Percentiles rank a stretch among this genome's conserved stretches.
Evolutionary conservation across 768 basidiomycete genomes (phyloP).

Genomic region (Leucosporidium yakuticum): DNA sequence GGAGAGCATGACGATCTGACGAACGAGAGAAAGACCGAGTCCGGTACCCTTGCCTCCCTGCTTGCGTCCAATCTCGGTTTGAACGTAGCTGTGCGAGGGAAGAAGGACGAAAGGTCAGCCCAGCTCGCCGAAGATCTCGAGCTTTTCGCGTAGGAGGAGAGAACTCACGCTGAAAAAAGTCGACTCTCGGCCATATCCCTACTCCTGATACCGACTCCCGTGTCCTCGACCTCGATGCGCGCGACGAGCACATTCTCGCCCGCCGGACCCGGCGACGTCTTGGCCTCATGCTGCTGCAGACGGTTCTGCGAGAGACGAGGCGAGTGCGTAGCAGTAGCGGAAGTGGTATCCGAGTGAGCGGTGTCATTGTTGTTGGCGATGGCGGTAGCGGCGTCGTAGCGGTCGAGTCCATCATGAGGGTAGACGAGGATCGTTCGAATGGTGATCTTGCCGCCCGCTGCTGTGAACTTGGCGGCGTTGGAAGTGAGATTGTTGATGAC

Average conservation of each 20-base stretch:
- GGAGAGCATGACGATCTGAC: slow-evolving; percentile 47
- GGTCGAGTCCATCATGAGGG: slow-evolving; percentile 22
- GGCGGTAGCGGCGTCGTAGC: background rate
- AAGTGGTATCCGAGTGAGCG: background rate
- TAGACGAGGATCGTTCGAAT: slow-evolving; percentile 39
- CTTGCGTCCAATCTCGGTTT: slow-evolving; percentile 48
- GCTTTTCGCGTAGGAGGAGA: too few species aligned
- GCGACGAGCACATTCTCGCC: slow-evolving; percentile 42
- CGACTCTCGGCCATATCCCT: slow-evolving; percentile 44
- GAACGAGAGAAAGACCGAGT: slow-evolving; percentile 47
- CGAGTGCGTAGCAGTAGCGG: background rate
- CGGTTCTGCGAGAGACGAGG: slow-evolving; percentile 16
- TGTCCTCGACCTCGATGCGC: slow-evolving; percentile 48
- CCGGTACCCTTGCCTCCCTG: slow-evolving; percentile 51
- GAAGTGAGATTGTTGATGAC: slow-evolving; percentile 38
- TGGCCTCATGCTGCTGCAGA: slow-evolving; percentile 19
- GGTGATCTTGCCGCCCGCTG: slow-evolving; percentile 37
- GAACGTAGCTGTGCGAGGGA: slow-evolving; percentile 36
- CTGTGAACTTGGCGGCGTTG: slow-evolving; percentile 41
- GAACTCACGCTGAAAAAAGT: slow-evolving; percentile 42
- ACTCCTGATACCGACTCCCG: slow-evolving; percentile 47
- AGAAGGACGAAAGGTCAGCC: too few species aligned
- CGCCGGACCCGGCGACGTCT: slow-evolving; percentile 8
- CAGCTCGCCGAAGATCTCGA: too few species aligned
- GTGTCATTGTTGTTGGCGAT: background rate